These are phyloP conservation scores for Suhomyces yuchorum DNA, from an alignment of 1,139 yeast species.

Conservation along the genomic window DNA sequence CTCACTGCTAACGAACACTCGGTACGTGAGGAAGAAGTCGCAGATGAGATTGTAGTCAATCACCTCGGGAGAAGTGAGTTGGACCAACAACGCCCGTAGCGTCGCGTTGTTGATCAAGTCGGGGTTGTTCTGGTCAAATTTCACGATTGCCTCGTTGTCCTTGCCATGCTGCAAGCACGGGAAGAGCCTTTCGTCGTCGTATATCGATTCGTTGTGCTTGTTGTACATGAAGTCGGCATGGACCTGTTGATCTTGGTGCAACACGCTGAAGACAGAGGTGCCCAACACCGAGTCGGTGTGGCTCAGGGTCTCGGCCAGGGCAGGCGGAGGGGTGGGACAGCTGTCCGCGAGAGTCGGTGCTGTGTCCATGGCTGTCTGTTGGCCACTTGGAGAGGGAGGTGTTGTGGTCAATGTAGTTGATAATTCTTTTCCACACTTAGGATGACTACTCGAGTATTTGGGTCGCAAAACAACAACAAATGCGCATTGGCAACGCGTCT, in stretches of 20 bases:
- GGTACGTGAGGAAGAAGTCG: slow-evolving; percentile 83
- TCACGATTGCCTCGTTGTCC: slow-evolving; percentile 29
- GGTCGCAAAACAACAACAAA: slow-evolving; percentile 5
- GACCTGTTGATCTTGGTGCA: slow-evolving; percentile 9
- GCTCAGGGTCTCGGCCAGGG: slow-evolving; percentile 1
- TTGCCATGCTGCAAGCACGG: slow-evolving; percentile 32
- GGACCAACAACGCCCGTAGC: slow-evolving; percentile 61
- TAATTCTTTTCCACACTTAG: slow-evolving; percentile 2
- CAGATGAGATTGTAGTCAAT: slow-evolving; percentile 77
- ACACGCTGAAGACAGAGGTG: slow-evolving; percentile 8
- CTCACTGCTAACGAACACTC: slow-evolving; percentile 63
- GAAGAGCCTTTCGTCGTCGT: slow-evolving; percentile 39
- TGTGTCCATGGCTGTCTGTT: slow-evolving; percentile 2
- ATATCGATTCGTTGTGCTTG: slow-evolving; percentile 44
- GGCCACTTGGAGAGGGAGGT: background rate
- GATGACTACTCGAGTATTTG: slow-evolving; percentile 5
- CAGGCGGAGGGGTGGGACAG: background rate
- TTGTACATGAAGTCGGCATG: slow-evolving; percentile 35
- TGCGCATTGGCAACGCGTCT: slow-evolving; percentile 2
- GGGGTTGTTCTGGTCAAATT: slow-evolving; percentile 38
- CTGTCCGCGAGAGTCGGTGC: slow-evolving; percentile 1
- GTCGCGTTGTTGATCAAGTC: slow-evolving; percentile 45
- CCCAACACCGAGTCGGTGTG: slow-evolving; percentile 4
- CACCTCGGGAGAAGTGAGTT: slow-evolving; percentile 75
- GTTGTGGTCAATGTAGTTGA: background rate